Conservation (phyloP, 2,329 filamentous ascomycete genomes). For the Microsporum ferrugineum region DNA sequence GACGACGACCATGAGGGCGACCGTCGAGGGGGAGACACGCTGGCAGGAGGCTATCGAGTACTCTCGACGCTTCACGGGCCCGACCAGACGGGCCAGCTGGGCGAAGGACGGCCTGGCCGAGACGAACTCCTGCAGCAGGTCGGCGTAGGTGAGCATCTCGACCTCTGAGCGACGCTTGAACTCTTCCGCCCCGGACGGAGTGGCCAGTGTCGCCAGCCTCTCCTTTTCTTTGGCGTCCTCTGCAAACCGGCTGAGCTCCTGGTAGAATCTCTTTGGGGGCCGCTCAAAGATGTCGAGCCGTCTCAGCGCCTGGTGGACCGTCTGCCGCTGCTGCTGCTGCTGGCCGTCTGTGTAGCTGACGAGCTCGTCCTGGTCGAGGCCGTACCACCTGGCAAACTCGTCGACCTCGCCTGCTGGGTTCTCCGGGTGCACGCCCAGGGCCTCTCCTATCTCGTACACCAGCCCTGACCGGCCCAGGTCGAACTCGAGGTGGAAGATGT, state of each 20-base stretch:
- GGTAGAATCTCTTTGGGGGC: conserved; percentile 96
- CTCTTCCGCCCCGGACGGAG: conserved; percentile 69
- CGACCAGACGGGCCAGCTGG: conserved; percentile 77
- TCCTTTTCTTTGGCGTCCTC: conserved; percentile 71
- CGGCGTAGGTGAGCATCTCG: conserved; percentile 82
- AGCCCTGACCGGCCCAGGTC: conserved; percentile 84
- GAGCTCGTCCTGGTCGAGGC: conserved; percentile 66
- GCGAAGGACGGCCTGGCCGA: conserved; percentile 83
- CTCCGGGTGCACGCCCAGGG: conserved; percentile 88
- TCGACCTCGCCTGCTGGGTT: conserved; percentile 71
- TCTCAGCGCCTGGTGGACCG: conserved; percentile 78
- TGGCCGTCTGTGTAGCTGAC: conserved; percentile 63
- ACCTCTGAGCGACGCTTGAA: conserved; percentile 89
- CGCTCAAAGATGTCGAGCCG: conserved; percentile 97
- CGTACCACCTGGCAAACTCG: conserved; percentile 83
- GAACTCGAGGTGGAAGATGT: conserved; percentile 99
- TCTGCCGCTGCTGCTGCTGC: conserved; percentile 47
- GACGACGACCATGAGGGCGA: conserved; percentile 91
- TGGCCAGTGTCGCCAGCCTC: conserved; percentile 63
- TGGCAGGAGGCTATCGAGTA: conserved; percentile 99
- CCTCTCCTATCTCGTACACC: conserved; percentile 94
- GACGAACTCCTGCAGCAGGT: conserved; percentile 77
- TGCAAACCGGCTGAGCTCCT: conserved; percentile 76
- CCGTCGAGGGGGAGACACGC: conserved; percentile 79
- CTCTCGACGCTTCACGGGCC: conserved; percentile 87